Evolutionary conservation across 1,284 basidiomycete genomes (phyloP).

Genomic region (Earliella scabrosa): DNA sequence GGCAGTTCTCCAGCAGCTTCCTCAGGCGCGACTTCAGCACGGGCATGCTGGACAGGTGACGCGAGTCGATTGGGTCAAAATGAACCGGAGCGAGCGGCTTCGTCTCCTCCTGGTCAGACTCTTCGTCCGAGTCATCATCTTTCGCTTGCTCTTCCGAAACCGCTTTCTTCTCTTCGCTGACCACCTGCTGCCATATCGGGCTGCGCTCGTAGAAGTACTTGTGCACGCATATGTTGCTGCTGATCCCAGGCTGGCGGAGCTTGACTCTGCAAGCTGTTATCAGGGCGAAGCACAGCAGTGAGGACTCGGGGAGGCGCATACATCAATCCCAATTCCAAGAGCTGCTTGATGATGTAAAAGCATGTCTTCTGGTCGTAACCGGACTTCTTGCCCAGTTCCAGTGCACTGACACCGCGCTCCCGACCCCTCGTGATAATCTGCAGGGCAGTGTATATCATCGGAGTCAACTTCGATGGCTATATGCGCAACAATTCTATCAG

Average conservation of each 20-base stretch:
- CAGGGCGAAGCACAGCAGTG: no score
- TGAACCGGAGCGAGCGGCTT: conserved; percentile 40
- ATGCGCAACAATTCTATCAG: conserved; percentile 3
- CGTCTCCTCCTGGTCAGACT: conserved; percentile 42
- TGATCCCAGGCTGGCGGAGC: conserved; percentile 75
- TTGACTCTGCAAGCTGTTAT: conserved; percentile 60
- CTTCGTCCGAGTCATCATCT: conserved; percentile 30
- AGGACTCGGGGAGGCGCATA: no score
- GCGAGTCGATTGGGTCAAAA: conserved; percentile 76
- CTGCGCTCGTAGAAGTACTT: conserved; percentile 78
- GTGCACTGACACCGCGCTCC: conserved; percentile 76
- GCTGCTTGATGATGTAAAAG: conserved; percentile 81
- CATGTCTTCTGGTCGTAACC: conserved; percentile 90
- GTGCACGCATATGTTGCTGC: conserved; percentile 76
- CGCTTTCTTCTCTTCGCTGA: conserved; percentile 62
- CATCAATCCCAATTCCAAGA: conserved; percentile 76
- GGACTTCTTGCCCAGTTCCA: conserved; percentile 78
- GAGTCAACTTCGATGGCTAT: conserved; percentile 78
- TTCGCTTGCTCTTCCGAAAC: conserved; percentile 35
- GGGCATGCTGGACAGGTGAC: conserved; percentile 73
- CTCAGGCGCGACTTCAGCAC: conserved; percentile 69
- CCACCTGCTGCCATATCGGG: conserved; percentile 70
- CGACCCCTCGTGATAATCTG: conserved; percentile 84
- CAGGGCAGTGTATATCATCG: conserved; percentile 85
- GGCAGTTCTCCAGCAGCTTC: conserved; percentile 69